A percentile compares a stretch with the other conserved stretches of the same genome.
These are phyloP conservation scores for Aspergillus udagawae DNA, from an alignment of 2,329 filamentous ascomycete genomes.

Conservation along the genomic window DNA sequence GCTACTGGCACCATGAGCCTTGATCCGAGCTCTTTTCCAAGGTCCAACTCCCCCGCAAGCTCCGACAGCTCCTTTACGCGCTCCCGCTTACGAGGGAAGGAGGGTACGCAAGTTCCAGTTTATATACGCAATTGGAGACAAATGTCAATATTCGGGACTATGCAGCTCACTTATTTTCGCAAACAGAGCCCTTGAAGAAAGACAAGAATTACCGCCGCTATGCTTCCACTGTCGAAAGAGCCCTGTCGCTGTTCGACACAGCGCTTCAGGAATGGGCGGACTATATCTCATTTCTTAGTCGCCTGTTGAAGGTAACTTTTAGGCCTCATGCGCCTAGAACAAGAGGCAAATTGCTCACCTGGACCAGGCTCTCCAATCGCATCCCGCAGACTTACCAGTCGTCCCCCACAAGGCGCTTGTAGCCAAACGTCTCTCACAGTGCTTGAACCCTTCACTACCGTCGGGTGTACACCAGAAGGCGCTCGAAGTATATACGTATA, in stretches of 20 bases:
- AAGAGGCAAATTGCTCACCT: background rate
- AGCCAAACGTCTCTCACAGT: conserved; percentile 90
- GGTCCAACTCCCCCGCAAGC: conserved; percentile 67
- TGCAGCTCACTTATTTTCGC: background rate
- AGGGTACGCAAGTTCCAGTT: conserved; percentile 55
- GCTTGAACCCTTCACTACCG: conserved; percentile 84
- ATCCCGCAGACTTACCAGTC: conserved; percentile 64
- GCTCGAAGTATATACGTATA: conserved; percentile 84
- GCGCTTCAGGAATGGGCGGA: conserved; percentile 98
- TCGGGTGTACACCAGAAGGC: conserved; percentile 98
- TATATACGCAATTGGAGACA: background rate
- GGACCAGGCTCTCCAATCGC: conserved; percentile 75
- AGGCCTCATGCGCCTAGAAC: background rate
- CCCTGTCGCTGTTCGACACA: conserved; percentile 85
- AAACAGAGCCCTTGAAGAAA: conserved; percentile 44
- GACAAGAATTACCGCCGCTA: conserved; percentile 79
- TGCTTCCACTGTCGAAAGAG: conserved; percentile 80
- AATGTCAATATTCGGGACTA: background rate
- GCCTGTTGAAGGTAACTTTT: conserved; percentile 71
- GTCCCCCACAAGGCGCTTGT: conserved; percentile 80
- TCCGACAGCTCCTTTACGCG: conserved; percentile 77
- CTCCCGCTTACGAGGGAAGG: conserved; percentile 72
- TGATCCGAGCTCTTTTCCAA: conserved; percentile 39
- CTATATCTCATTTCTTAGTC: conserved; percentile 94
- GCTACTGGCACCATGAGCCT: conserved; percentile 39